These are phyloP conservation scores for Pontederia crassipes DNA, from an alignment of 176 grass and related monocot species.

Conservation along the genomic window DNA sequence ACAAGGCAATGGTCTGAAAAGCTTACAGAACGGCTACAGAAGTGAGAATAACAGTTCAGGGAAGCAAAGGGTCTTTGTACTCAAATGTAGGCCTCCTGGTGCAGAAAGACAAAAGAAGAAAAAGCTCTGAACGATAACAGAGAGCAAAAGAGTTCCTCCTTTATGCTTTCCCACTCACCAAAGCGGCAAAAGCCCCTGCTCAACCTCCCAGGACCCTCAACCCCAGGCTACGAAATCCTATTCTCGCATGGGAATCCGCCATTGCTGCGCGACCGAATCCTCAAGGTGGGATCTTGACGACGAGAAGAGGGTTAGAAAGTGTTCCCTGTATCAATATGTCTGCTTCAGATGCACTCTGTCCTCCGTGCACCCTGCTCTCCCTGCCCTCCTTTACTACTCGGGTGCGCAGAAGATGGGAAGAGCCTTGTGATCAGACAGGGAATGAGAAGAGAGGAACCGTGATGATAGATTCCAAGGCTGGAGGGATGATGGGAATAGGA, in stretches of 20 bases:
- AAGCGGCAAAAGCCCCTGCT: neutral
- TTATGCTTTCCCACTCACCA: conserved; percentile 8
- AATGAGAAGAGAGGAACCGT: neutral
- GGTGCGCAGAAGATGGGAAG: neutral
- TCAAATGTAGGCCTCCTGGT: too few relatives aligned
- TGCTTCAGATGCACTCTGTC: neutral
- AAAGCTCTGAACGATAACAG: neutral
- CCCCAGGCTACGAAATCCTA: neutral
- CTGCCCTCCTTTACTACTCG: neutral
- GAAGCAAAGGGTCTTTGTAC: too few relatives aligned
- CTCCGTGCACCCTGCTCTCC: neutral
- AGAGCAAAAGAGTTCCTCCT: neutral
- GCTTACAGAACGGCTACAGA: too few relatives aligned
- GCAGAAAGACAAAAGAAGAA: neutral
- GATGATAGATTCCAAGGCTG: conserved; percentile 6
- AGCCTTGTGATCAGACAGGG: neutral
- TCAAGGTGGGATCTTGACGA: conserved; percentile 1
- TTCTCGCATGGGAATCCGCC: neutral
- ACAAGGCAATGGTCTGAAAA: too few relatives aligned
- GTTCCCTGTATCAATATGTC: neutral
- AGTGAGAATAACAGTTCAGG: too few relatives aligned
- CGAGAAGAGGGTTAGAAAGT: neutral
- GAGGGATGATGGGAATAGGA: neutral
- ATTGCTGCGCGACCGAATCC: neutral
- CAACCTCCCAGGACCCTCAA: conserved; percentile 5